phyloP scores from a whole-genome alignment of 1,284 basidiomycete species.

The Ganoderma meredithae region DNA sequence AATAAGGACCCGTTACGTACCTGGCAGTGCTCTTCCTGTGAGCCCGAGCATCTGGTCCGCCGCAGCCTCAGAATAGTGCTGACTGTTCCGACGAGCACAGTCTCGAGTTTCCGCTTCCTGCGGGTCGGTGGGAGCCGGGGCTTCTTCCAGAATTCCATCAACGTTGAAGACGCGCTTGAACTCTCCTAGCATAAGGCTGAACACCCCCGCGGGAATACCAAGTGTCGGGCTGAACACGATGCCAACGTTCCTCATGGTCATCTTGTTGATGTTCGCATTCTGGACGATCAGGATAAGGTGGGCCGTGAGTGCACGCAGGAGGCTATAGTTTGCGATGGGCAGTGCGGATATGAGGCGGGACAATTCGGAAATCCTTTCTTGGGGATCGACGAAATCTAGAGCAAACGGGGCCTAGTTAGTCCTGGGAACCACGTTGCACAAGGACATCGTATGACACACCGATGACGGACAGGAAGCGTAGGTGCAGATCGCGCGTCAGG shows the following conservation, averaged over 20 bases:
- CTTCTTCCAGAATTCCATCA: slow-evolving; percentile 48
- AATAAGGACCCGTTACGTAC: slow-evolving; percentile 49
- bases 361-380: slow-evolving; percentile 89
- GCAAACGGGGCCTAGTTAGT: slow-evolving; percentile 17
- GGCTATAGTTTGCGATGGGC: slow-evolving; percentile 92
- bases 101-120: slow-evolving; percentile 48
- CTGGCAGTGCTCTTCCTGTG: slow-evolving; percentile 66
- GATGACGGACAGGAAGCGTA: slow-evolving; percentile 89
- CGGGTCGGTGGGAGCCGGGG: slow-evolving; percentile 37
- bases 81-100: slow-evolving; percentile 70
- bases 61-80: slow-evolving; percentile 79
- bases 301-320: slow-evolving; percentile 93
- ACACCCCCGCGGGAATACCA: slow-evolving; percentile 94
- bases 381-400: slow-evolving; percentile 85
- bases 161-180: slow-evolving; percentile 91
- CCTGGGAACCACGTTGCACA: slow-evolving; percentile 19
- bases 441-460: slow-evolving; percentile 61
- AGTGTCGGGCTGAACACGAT: slow-evolving; percentile 98
- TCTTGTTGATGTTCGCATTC: slow-evolving; percentile 92
- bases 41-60: slow-evolving; percentile 81
- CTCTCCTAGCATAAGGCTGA: slow-evolving; percentile 91
- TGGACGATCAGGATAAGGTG: slow-evolving; percentile 96
- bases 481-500: slow-evolving; percentile 89
- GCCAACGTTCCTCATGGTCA: slow-evolving; percentile 98
- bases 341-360: slow-evolving; percentile 86